Percentiles rank a stretch among this genome's conserved stretches.
phyloP scores from a whole-genome alignment of 257 asterid genomes.

The Jasminum sambac region DNA sequence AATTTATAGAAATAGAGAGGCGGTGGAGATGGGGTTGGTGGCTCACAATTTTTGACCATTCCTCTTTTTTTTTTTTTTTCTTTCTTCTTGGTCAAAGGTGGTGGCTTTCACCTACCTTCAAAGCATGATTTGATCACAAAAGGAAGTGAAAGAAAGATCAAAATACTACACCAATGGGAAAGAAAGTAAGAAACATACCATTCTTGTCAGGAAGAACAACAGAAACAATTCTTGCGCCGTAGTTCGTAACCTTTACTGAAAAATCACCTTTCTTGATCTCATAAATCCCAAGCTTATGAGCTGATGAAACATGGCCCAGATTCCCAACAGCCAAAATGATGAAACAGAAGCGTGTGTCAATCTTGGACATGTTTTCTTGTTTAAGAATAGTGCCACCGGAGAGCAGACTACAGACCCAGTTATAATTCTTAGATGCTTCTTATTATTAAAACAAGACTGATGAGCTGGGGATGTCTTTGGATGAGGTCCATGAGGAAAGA shows the following conservation, averaged over 20 bases:
- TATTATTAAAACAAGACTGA: slow-evolving; percentile 11
- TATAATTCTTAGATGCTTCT: not conserved
- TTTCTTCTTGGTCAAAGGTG: too few relatives aligned
- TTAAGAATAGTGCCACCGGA: not conserved
- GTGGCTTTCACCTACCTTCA: too few relatives aligned
- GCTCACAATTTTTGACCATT: too few relatives aligned
- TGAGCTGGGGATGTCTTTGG: slow-evolving; percentile 24
- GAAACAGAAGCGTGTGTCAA: slow-evolving; percentile 25
- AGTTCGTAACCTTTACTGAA: slow-evolving; percentile 62
- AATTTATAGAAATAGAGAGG: too few relatives aligned
- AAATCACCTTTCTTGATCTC: slow-evolving; percentile 60
- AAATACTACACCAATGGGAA: too few relatives aligned
- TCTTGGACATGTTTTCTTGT: slow-evolving; percentile 27
- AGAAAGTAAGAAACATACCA: slow-evolving; percentile 32
- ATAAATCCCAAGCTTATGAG: slow-evolving; percentile 33
- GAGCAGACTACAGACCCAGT: not conserved
- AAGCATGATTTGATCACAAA: too few relatives aligned
- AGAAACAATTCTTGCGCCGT: slow-evolving; percentile 74
- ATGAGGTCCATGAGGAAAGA: not conserved
- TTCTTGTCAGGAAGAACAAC: slow-evolving; percentile 74
- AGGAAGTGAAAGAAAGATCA: too few relatives aligned
- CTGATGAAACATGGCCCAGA: slow-evolving; percentile 27
- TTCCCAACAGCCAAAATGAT: slow-evolving; percentile 26
- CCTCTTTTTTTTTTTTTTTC: too few relatives aligned
- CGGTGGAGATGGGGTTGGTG: too few relatives aligned